These are phyloP conservation scores for Cephaloascus fragrans DNA, from an alignment of 805 yeast species.

Conservation along the genomic window DNA sequence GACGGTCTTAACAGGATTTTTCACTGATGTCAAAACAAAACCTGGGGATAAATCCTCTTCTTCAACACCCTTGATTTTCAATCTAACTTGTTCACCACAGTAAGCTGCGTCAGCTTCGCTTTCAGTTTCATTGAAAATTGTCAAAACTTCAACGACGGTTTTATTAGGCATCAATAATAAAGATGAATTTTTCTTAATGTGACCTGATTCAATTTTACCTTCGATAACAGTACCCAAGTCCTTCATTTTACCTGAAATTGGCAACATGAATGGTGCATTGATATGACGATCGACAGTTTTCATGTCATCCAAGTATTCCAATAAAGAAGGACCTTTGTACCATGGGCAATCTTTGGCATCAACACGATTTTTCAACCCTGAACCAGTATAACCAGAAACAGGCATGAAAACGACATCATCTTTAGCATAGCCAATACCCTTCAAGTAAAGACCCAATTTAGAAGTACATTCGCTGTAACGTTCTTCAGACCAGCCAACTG, in stretches of 20 bases:
- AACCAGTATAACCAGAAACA: conserved; percentile 96
- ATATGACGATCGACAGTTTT: conserved; percentile 75
- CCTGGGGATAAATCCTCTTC: conserved; percentile 94
- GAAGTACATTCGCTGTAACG: conserved; percentile 92
- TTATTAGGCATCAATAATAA: conserved; percentile 91
- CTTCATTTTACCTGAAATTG: conserved; percentile 88
- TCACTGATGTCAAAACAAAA: conserved; percentile 78
- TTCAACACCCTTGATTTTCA: conserved; percentile 89
- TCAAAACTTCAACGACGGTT: conserved; percentile 69
- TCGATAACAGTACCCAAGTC: conserved; percentile 97
- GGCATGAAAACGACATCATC: conserved; percentile 91
- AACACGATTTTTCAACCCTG: conserved; percentile 86
- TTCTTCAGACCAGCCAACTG: conserved; percentile 92
- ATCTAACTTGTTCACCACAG: conserved; percentile 96
- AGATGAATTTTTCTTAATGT: conserved; percentile 66
- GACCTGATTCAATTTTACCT: conserved; percentile 97
- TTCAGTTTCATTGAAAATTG: conserved; percentile 92
- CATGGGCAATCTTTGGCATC: conserved; percentile 69
- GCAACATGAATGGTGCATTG: conserved; percentile 96
- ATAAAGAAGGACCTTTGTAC: conserved; percentile 87
- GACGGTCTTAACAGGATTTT: conserved; percentile 84
- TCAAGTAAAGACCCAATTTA: conserved; percentile 69
- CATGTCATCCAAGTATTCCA: conserved; percentile 83
- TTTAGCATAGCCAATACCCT: conserved; percentile 82
- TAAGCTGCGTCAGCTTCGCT: conserved; percentile 82